Conservation (phyloP, 768 basidiomycete genomes). For the Tylopilus plumbeoviolaceoides region DNA sequence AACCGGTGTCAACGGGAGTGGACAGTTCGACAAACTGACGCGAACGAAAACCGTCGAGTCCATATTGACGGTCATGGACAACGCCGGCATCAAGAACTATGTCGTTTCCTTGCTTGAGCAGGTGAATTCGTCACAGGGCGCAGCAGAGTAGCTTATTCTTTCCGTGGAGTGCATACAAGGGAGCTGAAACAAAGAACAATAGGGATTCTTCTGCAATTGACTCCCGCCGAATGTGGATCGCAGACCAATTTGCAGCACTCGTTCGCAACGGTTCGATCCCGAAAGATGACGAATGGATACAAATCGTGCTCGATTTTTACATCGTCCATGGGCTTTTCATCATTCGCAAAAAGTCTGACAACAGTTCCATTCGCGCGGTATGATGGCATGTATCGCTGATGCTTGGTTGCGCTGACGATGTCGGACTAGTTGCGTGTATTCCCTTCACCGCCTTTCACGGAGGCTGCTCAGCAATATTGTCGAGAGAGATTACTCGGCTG, state of each 20-base stretch:
- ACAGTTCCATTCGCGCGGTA: conserved; percentile 57
- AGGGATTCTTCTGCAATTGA: conserved; percentile 48
- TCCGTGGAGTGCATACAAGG: neutral
- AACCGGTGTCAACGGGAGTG: conserved; percentile 76
- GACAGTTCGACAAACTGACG: conserved; percentile 89
- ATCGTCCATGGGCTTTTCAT: conserved; percentile 77
- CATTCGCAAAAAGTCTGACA: conserved; percentile 68
- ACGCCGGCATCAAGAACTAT: conserved; percentile 72
- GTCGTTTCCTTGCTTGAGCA: conserved; percentile 66
- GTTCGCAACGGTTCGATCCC: conserved; percentile 77
- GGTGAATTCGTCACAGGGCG: conserved; percentile 45
- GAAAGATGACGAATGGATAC: conserved; percentile 76
- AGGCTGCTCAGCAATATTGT: conserved; percentile 62
- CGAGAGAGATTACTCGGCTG: conserved; percentile 67
- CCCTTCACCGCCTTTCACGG: conserved; percentile 70
- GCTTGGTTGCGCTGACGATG: neutral
- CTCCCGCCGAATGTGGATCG: conserved; percentile 70
- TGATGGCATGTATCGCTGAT: conserved; percentile 24
- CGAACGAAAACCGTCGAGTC: conserved; percentile 90
- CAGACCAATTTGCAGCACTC: conserved; percentile 78
- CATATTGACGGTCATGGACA: conserved; percentile 70
- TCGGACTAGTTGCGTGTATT: conserved; percentile 45
- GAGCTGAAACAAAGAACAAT: conserved; percentile 13
- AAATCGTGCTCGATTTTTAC: conserved; percentile 75
- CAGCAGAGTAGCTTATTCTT: conserved; percentile 37